phyloP scores from a whole-genome alignment of 1,139 yeast genomes.

The Yamadazyma aaseri region DNA sequence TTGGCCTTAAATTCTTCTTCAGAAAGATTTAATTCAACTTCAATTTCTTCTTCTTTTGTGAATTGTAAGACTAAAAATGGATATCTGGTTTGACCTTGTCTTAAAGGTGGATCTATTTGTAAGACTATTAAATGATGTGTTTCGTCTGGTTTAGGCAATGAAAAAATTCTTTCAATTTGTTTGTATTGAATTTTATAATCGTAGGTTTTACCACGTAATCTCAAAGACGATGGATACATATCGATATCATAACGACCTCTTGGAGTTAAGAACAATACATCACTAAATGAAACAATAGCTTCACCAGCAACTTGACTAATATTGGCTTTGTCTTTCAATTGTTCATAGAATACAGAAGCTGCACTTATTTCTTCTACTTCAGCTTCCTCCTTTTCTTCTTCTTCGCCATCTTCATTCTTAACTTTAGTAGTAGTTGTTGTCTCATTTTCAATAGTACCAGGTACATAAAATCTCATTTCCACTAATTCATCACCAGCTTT shows the following conservation, averaged over 20 bases:
- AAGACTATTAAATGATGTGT: slow-evolving; percentile 82
- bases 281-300: slow-evolving; percentile 93
- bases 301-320: slow-evolving; percentile 96
- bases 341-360: slow-evolving; percentile 86
- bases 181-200: slow-evolving; percentile 93
- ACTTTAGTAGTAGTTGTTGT: slow-evolving; percentile 35
- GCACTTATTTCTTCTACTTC: slow-evolving; percentile 64
- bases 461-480: slow-evolving; percentile 89
- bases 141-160: slow-evolving; percentile 93
- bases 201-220: slow-evolving; percentile 95
- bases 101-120: slow-evolving; percentile 90
- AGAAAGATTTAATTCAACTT: slow-evolving; percentile 80
- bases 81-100: slow-evolving; percentile 93
- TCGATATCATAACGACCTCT: slow-evolving; percentile 98
- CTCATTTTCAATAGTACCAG: slow-evolving; percentile 65
- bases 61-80: slow-evolving; percentile 91
- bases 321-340: slow-evolving; percentile 90
- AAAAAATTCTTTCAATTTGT: slow-evolving; percentile 86
- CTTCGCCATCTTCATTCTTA: slow-evolving; percentile 24
- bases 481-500: slow-evolving; percentile 93
- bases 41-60: slow-evolving; percentile 85
- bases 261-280: slow-evolving; percentile 90
- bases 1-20: slow-evolving; percentile 78
- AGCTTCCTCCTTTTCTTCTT: slow-evolving; percentile 40
- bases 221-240: slow-evolving; percentile 82